Evolutionary conservation across 1,284 basidiomycete species (phyloP), one percentile per base, ranked within the genome.

Genomic region (Inonotus hispidus): DNA sequence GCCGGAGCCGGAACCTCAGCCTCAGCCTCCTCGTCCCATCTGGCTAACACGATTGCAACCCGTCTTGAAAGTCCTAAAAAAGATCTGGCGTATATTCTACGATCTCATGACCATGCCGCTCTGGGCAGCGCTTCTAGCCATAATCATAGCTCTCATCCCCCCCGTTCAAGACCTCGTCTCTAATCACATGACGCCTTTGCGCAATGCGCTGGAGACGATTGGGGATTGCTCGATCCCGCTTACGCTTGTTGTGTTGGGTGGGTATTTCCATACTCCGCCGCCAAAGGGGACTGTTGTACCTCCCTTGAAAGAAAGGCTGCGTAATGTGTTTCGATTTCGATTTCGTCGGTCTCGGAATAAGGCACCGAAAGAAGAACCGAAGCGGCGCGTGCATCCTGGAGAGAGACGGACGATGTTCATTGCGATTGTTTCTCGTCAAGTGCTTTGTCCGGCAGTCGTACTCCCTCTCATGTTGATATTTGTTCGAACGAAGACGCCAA

Each of bases 231-330:
- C 90, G 0, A 88, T 98, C 65, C 95, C 95, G 0, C 71, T 97
- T 21, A 97, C 95, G 1, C 78, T 98, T 39, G 82, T 98, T 62
- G 93, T 97, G 7, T 85, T 98, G 47, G 95, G 95, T 16, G 93
- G 91, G 6, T 97, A 95, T 79, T 97, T 97, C 73, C 88, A 90
- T 71, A 74, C 66, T 3, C 69, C 74, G 11, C 56, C 56, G 43
- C 54, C 64, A 5, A 67, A 66, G 27, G 63, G 55, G 41, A 46
- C 32, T 8, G 21, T 23, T 25, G 58, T 35, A 53, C 50, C 41
- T n/a, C 37, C 29, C 43, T 60, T 81, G 25, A 66, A 78, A 47
- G 75, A 74, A 6, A 73, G 74, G 50, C 67, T 83, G 35, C 70
- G 73, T 43, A 74, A 74, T 37, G 72, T 81, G 65, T 72, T 82